phyloP scores from a whole-genome alignment of 2,329 filamentous ascomycete species.

The Claviceps fusiformis region DNA sequence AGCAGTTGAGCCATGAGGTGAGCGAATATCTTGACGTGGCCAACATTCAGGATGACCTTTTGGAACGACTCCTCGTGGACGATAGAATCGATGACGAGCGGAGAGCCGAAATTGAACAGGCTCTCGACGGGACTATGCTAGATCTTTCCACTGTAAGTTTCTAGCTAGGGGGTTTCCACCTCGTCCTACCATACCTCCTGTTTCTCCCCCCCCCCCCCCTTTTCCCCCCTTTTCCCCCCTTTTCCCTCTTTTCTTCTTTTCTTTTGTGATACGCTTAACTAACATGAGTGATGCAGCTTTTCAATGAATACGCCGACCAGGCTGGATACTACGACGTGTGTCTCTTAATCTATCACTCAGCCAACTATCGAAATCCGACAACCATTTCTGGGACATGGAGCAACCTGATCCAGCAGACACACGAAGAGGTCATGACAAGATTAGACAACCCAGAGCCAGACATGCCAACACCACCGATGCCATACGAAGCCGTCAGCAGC shows the following conservation, averaged over 20 bases:
- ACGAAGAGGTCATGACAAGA: conserved; percentile 38
- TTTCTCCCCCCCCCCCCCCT: too few species aligned
- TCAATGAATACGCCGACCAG: conserved; percentile 80
- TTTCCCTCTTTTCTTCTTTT: neutral
- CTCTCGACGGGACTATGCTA: conserved; percentile 66
- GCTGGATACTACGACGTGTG: conserved; percentile 90
- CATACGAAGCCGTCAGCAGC: conserved; percentile 57
- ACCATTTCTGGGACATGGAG: conserved; percentile 79
- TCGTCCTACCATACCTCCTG: too few species aligned
- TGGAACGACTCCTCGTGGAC: conserved; percentile 66
- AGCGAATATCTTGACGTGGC: conserved; percentile 81
- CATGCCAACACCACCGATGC: conserved; percentile 31
- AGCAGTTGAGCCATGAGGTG: conserved; percentile 73
- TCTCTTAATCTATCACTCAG: conserved; percentile 80
- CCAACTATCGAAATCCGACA: conserved; percentile 77
- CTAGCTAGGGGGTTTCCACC: too few species aligned
- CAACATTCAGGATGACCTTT: conserved; percentile 84
- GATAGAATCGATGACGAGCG: conserved; percentile 51
- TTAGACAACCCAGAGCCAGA: conserved; percentile 27
- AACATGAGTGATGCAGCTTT: conserved; percentile 45
- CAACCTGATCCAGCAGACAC: conserved; percentile 61
- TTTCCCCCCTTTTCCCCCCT: neutral
- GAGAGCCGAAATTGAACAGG: conserved; percentile 47
- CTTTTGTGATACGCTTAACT: conserved; percentile 6
- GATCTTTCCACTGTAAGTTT: conserved; percentile 57